These are phyloP conservation scores for Blastobotrys apis DNA, from an alignment of 1,139 yeast genomes.

Conservation along the genomic window DNA sequence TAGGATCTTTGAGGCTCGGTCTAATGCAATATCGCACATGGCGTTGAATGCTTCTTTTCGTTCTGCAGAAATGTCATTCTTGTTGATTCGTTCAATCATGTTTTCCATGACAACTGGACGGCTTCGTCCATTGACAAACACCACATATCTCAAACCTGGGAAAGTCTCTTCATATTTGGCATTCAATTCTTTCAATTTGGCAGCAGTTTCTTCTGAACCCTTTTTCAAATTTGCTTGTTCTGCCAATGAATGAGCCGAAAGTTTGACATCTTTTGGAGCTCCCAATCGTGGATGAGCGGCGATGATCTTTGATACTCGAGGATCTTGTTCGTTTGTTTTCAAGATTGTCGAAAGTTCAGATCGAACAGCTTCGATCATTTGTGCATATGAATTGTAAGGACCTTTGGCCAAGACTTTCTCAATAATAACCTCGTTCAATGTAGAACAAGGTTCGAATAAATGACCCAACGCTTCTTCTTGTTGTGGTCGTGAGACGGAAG, in stretches of 20 bases:
- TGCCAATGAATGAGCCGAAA: conserved; percentile 60
- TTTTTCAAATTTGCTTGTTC: conserved; percentile 66
- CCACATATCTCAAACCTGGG: conserved; percentile 86
- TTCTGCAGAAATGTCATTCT: conserved; percentile 52
- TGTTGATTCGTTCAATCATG: conserved; percentile 57
- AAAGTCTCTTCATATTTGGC: conserved; percentile 59
- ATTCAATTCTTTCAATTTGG: conserved; percentile 50
- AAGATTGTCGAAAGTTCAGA: conserved; percentile 38
- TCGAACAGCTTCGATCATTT: conserved; percentile 51
- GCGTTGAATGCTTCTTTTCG: conserved; percentile 66
- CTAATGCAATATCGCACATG: conserved; percentile 87
- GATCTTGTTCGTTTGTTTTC: conserved; percentile 25
- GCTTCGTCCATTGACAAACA: conserved; percentile 80
- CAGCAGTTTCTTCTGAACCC: conserved; percentile 45
- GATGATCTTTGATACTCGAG: conserved; percentile 37
- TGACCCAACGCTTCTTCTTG: conserved; percentile 45
- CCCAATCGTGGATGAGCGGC: conserved; percentile 92
- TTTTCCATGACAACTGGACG: conserved; percentile 60
- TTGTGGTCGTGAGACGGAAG: conserved; percentile 22
- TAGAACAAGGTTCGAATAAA: conserved; percentile 63
- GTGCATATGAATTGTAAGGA: conserved; percentile 37
- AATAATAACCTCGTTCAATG: conserved; percentile 45
- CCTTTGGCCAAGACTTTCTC: conserved; percentile 32
- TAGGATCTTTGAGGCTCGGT: conserved; percentile 47
- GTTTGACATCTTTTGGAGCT: conserved; percentile 43